A percentile compares a stretch with the other conserved stretches of the same genome.
Evolutionary conservation across 495 filamentous ascomycete species (phyloP).

Genomic region (Penicillium maclennaniae): DNA sequence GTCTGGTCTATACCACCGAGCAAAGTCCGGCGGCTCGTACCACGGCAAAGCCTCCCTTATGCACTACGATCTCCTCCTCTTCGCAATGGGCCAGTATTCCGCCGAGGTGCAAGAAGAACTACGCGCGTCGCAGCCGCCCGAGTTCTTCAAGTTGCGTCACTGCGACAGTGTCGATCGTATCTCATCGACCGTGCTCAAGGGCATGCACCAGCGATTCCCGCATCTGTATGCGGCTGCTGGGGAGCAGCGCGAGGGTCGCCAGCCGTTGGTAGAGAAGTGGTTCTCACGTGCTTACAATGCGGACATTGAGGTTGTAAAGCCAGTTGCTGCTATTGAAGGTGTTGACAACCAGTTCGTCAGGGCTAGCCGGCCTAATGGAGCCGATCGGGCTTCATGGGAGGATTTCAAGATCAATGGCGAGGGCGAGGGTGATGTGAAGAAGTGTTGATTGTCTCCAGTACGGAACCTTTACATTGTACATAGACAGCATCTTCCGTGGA

Average conservation of each 20-base stretch:
- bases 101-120: constrained; percentile 54
- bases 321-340: constrained; percentile 34
- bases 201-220: constrained; percentile 51
- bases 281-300: constrained; percentile 36
- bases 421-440: constrained; percentile 25
- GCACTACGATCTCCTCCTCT: constrained; percentile 68
- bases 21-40: constrained; percentile 60
- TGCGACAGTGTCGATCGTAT: constrained; percentile 71
- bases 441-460: constrained; percentile 12
- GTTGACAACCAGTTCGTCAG: constrained; percentile 40
- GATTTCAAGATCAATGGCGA: constrained; percentile 23
- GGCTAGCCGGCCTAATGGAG: constrained; percentile 42
- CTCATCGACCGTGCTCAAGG: constrained; percentile 58
- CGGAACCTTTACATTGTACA: constrained; percentile 8
- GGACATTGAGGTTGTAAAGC: constrained; percentile 40
- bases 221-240: constrained; percentile 30
- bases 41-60: constrained; percentile 58
- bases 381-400: constrained; percentile 34
- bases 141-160: constrained; percentile 64
- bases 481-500: constrained; percentile 1
- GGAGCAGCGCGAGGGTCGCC: constrained; percentile 7
- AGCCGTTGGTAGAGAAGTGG: constrained; percentile 39
- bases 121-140: constrained; percentile 47
- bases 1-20: constrained; percentile 58
- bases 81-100: constrained; percentile 58